These are phyloP conservation scores for Saccharomycopsis javanensis DNA, from an alignment of 805 yeast species.

Conservation along the genomic window DNA sequence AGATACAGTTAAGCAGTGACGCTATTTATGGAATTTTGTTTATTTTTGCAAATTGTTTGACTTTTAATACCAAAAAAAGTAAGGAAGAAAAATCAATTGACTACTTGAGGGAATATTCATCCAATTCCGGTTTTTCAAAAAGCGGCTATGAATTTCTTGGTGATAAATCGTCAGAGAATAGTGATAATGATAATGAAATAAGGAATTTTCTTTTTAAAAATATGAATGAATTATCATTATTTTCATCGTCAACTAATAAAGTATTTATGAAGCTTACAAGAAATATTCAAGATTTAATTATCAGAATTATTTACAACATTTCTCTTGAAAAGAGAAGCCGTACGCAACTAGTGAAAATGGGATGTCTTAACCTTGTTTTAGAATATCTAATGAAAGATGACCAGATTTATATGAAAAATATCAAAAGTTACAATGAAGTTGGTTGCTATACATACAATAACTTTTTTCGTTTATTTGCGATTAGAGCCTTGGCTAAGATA, in stretches of 20 bases:
- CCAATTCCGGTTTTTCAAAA: slow-evolving; percentile 24
- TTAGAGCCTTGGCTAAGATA: slow-evolving; percentile 36
- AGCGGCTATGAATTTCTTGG: not conserved
- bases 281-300: slow-evolving; percentile 25
- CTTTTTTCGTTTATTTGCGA: slow-evolving; percentile 26
- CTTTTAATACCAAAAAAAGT: slow-evolving; percentile 25
- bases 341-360: slow-evolving; percentile 36
- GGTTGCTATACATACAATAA: slow-evolving; percentile 3
- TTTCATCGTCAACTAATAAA: not conserved
- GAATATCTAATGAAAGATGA: slow-evolving; percentile 31
- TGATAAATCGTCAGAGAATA: slow-evolving; percentile 4
- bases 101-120: slow-evolving; percentile 32
- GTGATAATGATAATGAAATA: slow-evolving; percentile 15
- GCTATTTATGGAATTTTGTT: slow-evolving; percentile 33
- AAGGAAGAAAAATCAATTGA: slow-evolving; percentile 29
- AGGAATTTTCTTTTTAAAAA: slow-evolving; percentile 23
- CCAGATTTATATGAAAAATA: slow-evolving; percentile 21
- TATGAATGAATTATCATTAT: not conserved
- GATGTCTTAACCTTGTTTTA: slow-evolving; percentile 32
- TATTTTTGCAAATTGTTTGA: slow-evolving; percentile 33
- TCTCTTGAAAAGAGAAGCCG: slow-evolving; percentile 25
- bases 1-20: slow-evolving; percentile 4
- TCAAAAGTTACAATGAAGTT: slow-evolving; percentile 21
- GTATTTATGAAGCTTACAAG: slow-evolving; percentile 16
- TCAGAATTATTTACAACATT: slow-evolving; percentile 30